Conservation (phyloP, 2,329 filamentous ascomycete species). For the Chalara sp. region DNA sequence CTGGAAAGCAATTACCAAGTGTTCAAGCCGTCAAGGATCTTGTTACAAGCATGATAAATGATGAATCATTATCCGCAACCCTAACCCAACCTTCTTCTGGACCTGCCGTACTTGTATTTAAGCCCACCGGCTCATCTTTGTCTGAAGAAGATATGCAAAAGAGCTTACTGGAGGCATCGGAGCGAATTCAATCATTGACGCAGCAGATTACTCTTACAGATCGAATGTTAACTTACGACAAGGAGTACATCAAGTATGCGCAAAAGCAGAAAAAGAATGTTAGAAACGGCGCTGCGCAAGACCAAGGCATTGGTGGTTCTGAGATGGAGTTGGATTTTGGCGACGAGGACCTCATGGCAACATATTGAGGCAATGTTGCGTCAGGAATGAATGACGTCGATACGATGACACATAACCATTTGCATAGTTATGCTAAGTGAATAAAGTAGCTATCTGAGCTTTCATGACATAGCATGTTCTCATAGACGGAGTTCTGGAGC, state of each 20-base stretch:
- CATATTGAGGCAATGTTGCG: slow-evolving; percentile 7
- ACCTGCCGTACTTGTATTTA: slow-evolving; percentile 45
- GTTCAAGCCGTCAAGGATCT: slow-evolving; percentile 37
- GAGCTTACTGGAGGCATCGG: slow-evolving; percentile 36
- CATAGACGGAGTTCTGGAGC: no score
- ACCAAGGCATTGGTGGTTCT: slow-evolving; percentile 5
- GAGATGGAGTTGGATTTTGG: slow-evolving; percentile 18
- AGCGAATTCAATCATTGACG: slow-evolving; percentile 38
- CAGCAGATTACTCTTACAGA: slow-evolving; percentile 45
- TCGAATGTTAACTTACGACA: slow-evolving; percentile 46
- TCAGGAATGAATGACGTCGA: no score
- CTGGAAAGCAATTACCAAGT: slow-evolving; percentile 37
- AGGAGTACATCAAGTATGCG: slow-evolving; percentile 43
- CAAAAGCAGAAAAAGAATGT: slow-evolving; percentile 34
- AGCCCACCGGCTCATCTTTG: slow-evolving; percentile 33
- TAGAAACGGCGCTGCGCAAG: slow-evolving; percentile 3
- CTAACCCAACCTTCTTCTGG: slow-evolving; percentile 38
- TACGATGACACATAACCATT: no score
- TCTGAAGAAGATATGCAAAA: slow-evolving; percentile 44
- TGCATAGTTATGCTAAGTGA: no score
- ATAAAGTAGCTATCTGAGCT: no score
- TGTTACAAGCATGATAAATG: slow-evolving; percentile 48
- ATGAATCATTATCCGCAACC: slow-evolving; percentile 44
- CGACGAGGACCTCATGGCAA: slow-evolving; percentile 26
- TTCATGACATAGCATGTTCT: no score